phyloP scores from a whole-genome alignment of 1,284 basidiomycete genomes.

The Cryptococcus amylolentus region DNA sequence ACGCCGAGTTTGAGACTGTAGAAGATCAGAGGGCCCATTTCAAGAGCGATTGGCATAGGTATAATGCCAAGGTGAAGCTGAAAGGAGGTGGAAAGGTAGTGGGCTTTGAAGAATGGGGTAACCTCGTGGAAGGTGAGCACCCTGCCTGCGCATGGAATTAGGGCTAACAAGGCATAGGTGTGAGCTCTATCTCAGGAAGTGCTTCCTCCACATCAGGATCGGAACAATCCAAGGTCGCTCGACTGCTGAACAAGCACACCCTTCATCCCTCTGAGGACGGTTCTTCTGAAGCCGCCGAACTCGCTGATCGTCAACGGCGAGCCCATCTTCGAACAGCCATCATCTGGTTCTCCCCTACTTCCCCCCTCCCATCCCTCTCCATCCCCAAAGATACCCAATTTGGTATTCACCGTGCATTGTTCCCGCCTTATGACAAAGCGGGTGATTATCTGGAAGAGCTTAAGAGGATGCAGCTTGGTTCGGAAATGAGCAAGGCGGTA shows the following conservation, averaged over 20 bases:
- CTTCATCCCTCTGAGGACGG: conserved; percentile 28
- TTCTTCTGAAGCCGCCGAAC: conserved; percentile 33
- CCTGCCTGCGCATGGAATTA: background rate
- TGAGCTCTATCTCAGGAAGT: conserved; percentile 86
- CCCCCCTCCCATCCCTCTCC: conserved; percentile 45
- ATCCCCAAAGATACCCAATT: conserved; percentile 69
- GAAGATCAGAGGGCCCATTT: conserved; percentile 84
- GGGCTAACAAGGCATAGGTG: conserved; percentile 53
- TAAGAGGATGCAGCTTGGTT: conserved; percentile 60
- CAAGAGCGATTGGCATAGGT: conserved; percentile 95
- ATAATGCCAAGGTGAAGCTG: conserved; percentile 86
- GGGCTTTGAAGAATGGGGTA: conserved; percentile 70
- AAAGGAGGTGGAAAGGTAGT: conserved; percentile 51
- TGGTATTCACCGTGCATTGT: conserved; percentile 77
- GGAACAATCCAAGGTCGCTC: conserved; percentile 50
- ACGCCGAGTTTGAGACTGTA: conserved; percentile 66
- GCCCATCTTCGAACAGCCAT: conserved; percentile 67
- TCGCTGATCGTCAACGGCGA: conserved; percentile 42
- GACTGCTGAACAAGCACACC: conserved; percentile 63
- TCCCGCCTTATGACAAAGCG: conserved; percentile 55
- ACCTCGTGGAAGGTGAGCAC: conserved; percentile 70
- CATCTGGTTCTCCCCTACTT: conserved; percentile 74
- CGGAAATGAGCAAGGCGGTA: conserved; percentile 20
- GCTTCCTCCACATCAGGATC: conserved; percentile 59
- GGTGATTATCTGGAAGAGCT: conserved; percentile 53